Conservation (phyloP, 2,329 filamentous ascomycete species). For the Triangularia setosa region DNA sequence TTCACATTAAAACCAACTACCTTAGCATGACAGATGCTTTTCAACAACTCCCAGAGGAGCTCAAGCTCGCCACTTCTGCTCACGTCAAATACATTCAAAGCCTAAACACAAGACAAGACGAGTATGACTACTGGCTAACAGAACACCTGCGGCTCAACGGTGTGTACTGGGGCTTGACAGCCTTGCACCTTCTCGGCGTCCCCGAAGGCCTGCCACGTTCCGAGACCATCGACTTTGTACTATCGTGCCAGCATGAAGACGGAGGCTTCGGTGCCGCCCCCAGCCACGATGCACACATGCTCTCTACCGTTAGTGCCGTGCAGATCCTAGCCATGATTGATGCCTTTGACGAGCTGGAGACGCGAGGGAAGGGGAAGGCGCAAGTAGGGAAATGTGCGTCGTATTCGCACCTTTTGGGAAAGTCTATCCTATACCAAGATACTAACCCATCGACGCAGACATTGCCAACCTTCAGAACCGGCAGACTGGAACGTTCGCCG, state of each 20-base stretch:
- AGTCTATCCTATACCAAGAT: not conserved
- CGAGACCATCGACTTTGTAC: conserved; percentile 85
- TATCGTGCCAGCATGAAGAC: conserved; percentile 84
- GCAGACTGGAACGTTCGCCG: conserved; percentile 80
- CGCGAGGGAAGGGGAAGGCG: conserved; percentile 62
- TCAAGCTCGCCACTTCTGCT: conserved; percentile 47
- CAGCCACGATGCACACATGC: conserved; percentile 90
- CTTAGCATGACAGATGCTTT: conserved; percentile 33
- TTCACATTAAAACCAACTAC: not conserved
- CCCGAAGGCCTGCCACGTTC: conserved; percentile 77
- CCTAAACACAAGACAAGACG: conserved; percentile 85
- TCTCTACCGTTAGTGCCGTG: conserved; percentile 92
- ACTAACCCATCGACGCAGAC: conserved; percentile 42
- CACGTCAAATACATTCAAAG: conserved; percentile 93
- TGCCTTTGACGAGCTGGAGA: conserved; percentile 78
- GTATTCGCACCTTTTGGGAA: not conserved
- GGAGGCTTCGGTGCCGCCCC: conserved; percentile 94
- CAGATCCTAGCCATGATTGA: conserved; percentile 87
- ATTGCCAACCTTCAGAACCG: conserved; percentile 79
- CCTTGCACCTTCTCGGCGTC: conserved; percentile 76
- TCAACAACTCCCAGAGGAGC: conserved; percentile 37
- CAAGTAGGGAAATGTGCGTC: conserved; percentile 75
- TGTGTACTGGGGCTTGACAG: conserved; percentile 92
- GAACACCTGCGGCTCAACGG: conserved; percentile 94
- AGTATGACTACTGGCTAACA: conserved; percentile 96